Percentiles rank a stretch among this genome's conserved stretches.
Evolutionary conservation across 352 stramenopile species (phyloP).

Genomic region (Pythium aquatile): DNA sequence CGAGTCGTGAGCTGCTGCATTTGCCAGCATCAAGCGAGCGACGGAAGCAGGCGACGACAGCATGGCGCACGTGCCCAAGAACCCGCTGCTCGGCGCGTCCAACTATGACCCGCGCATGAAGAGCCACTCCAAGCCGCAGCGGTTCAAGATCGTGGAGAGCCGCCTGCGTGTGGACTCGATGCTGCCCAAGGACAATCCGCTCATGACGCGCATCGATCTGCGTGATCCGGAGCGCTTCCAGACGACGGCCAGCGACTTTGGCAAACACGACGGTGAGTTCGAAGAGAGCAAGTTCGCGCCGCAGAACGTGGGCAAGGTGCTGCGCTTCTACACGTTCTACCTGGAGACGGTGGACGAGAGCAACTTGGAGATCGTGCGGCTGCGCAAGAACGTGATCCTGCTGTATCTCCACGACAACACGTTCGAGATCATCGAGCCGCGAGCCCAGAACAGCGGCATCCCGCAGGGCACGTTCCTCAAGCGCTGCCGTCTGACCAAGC

Average conservation of each 20-base stretch:
- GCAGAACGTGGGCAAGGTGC: slow-evolving; percentile 69
- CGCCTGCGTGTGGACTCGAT: slow-evolving; percentile 62
- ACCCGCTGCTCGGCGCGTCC: slow-evolving; percentile 66
- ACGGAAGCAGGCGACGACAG: slow-evolving; percentile 1
- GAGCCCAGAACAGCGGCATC: slow-evolving; percentile 81
- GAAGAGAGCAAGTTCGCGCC: slow-evolving; percentile 79
- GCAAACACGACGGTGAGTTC: slow-evolving; percentile 34
- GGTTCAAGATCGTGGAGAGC: slow-evolving; percentile 72
- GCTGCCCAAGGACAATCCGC: slow-evolving; percentile 54
- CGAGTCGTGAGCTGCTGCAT: slow-evolving; percentile 1
- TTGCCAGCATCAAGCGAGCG: slow-evolving; percentile 1
- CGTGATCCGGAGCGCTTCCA: slow-evolving; percentile 52
- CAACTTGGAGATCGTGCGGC: slow-evolving; percentile 67
- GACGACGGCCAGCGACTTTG: slow-evolving; percentile 62
- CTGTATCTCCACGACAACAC: slow-evolving; percentile 86
- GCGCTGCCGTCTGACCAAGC: slow-evolving; percentile 57
- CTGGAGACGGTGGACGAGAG: slow-evolving; percentile 82
- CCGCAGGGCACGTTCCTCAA: slow-evolving; percentile 87
- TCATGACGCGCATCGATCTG: slow-evolving; percentile 59
- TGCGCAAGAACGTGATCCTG: slow-evolving; percentile 77
- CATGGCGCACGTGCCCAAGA: slow-evolving; percentile 62
- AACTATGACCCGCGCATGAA: slow-evolving; percentile 71
- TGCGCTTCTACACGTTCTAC: slow-evolving; percentile 88
- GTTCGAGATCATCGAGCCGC: slow-evolving; percentile 88
- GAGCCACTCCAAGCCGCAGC: slow-evolving; percentile 73